phyloP scores from a whole-genome alignment of 139 green algal species.

The Tetraselmis striata region DNA sequence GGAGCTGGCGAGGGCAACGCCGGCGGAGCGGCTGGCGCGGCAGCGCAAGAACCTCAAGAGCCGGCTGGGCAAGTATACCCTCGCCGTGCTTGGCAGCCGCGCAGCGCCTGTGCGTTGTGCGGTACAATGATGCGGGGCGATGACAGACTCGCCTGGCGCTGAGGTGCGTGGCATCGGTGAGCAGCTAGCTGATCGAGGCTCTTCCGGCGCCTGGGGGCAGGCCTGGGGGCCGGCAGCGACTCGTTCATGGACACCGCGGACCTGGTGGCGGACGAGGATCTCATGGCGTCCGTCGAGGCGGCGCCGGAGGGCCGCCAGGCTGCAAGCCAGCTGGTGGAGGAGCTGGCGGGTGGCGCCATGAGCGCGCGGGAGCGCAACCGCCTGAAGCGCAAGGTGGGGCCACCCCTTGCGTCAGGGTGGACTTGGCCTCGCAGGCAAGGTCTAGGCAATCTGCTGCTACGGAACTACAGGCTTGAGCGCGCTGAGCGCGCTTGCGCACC shows the following conservation, averaged over 20 bases:
- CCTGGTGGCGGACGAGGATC: conserved; percentile 72
- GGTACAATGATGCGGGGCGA: too few species aligned
- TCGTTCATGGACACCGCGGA: conserved; percentile 63
- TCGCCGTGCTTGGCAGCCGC: too few species aligned
- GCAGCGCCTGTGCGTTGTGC: too few species aligned
- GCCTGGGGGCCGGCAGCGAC: conserved; percentile 44
- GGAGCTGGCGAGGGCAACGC: conserved; percentile 13
- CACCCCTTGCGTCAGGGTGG: too few species aligned
- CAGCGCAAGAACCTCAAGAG: conserved; percentile 61
- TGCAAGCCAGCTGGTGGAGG: background rate
- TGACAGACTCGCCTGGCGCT: too few species aligned
- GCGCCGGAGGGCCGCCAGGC: background rate
- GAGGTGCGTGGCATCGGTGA: background rate
- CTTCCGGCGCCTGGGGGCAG: too few species aligned
- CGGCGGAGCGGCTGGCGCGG: conserved; percentile 47
- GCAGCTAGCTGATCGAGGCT: too few species aligned
- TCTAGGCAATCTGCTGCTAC: too few species aligned
- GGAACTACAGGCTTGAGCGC: too few species aligned
- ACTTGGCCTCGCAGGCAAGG: too few species aligned
- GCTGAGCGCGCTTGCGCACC: too few species aligned
- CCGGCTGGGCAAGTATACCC: conserved; percentile 46
- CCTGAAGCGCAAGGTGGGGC: conserved; percentile 77
- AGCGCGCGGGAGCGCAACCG: conserved; percentile 75
- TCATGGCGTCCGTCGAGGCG: conserved; percentile 26
- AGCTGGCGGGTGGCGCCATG: conserved; percentile 14